phyloP scores from a whole-genome alignment of 495 filamentous ascomycete genomes.

The Penicilliopsis zonata region DNA sequence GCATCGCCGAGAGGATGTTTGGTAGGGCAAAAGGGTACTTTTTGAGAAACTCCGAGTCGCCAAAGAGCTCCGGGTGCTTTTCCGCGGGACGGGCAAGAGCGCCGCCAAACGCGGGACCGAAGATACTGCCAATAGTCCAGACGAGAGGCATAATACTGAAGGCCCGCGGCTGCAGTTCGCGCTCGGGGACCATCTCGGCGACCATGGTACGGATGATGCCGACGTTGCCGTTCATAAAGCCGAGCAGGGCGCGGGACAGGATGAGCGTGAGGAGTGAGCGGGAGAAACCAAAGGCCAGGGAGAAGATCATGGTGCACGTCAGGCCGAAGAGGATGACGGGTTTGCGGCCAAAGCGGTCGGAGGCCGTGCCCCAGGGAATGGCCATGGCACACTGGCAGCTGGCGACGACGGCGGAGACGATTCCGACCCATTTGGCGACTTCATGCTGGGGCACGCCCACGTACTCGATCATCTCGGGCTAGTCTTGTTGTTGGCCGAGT shows the following conservation, averaged over 20 bases:
- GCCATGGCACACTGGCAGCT: conserved; percentile 61
- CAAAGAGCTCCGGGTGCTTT: conserved; percentile 58
- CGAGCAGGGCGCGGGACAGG: conserved; percentile 51
- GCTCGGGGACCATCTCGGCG: conserved; percentile 71
- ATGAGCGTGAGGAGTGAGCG: conserved; percentile 61
- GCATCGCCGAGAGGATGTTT: conserved; percentile 57
- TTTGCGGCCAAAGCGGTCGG: conserved; percentile 65
- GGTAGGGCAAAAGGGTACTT: conserved; percentile 72
- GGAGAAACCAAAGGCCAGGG: conserved; percentile 68
- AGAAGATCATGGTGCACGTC: conserved; percentile 58
- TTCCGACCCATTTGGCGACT: conserved; percentile 66
- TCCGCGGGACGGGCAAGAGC: conserved; percentile 65
- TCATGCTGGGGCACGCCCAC: conserved; percentile 61
- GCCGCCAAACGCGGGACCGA: conserved; percentile 82
- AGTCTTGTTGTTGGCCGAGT: neutral
- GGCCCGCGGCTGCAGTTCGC: conserved; percentile 67
- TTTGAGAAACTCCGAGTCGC: conserved; percentile 51
- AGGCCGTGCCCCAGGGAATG: conserved; percentile 67
- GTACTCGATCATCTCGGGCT: conserved; percentile 74
- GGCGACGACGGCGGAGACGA: conserved; percentile 63
- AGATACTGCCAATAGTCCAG: conserved; percentile 73
- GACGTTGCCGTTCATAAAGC: conserved; percentile 65
- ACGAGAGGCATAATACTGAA: conserved; percentile 79
- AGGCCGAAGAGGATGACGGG: conserved; percentile 60
- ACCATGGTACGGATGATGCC: conserved; percentile 76